Base-by-base conservation (phyloP, 805 yeast genomes). In the Ogataea siamensis region DNA sequence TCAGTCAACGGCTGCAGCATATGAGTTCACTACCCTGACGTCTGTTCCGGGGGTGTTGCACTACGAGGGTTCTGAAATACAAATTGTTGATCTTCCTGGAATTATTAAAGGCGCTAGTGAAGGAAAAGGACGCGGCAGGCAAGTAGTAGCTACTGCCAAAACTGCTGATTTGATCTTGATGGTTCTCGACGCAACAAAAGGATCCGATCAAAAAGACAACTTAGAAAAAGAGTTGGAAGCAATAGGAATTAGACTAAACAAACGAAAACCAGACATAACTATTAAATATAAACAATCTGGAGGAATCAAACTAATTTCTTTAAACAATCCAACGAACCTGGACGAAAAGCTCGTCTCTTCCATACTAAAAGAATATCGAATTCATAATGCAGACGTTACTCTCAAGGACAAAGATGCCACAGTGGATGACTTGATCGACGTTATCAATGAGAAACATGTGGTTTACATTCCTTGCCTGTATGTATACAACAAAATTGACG, bases 121-220 rank as follows among this genome's bases (percentile, higher is more conserved):
- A 58, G 98, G 98, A 54, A 89, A 89, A 63, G 99, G 99, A 53
- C 78, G 99, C 62, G 98, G 98, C 40, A 75, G 96, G 53, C 98
- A 93, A 62, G 98, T 93, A 28, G 89, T 91, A 48, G 84, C 98
- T 2, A 93, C 96, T 0, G 95, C 97, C 0, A 83, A 93, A 60
- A 91, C 98, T 0, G 88, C 96, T 0, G 98, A 93, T 57, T 67
- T 91, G 56, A 82, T 91, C 45, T 66, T 91, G 55, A 93, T 91
- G 95, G 88, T 91, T 39, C 66, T 91, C 47, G 99, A 91, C 64
- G 96, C 98, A 2, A 91, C 99, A 2, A 93, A 93, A 60, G 86
- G 95, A 19, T 80, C 79, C 19, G 88, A 89, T 52, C 99, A 91
- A 62, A 71, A 97, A 48, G 79, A 74, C 52, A 85, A 89, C 40